Evolutionary conservation across 768 basidiomycete species (phyloP).

Genomic region (Phylloporus rhodoxanthus): DNA sequence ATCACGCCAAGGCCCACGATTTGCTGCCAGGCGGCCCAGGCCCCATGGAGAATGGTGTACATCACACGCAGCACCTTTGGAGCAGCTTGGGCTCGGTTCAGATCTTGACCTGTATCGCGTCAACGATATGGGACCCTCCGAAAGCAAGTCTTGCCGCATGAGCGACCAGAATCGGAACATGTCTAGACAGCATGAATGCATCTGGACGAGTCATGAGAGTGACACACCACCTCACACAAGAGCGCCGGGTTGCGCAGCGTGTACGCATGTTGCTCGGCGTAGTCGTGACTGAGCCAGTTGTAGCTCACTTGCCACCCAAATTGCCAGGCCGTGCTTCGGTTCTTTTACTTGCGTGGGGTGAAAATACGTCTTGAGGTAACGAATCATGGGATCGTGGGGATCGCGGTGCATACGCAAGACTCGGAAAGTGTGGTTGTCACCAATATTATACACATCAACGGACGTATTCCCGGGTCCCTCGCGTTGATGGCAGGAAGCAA

Average conservation of each 20-base stretch:
- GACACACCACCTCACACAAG: conserved; percentile 74
- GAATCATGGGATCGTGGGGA: conserved; percentile 81
- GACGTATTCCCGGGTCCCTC: conserved; percentile 56
- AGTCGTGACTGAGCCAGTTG: conserved; percentile 79
- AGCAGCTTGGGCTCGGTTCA: conserved; percentile 81
- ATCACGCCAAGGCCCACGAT: no score
- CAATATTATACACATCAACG: conserved; percentile 86
- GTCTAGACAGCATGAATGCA: conserved; percentile 39
- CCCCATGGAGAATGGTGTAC: conserved; percentile 79
- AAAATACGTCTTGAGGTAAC: conserved; percentile 69
- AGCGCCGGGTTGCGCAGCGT: conserved; percentile 81
- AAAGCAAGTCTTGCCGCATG: conserved; percentile 76
- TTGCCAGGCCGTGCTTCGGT: conserved; percentile 61
- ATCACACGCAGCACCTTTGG: conserved; percentile 86
- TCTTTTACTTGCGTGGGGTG: conserved; percentile 66
- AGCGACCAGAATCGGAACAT: conserved; percentile 86
- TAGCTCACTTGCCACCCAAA: conserved; percentile 73
- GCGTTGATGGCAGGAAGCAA: conserved; percentile 58
- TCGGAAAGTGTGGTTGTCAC: conserved; percentile 88
- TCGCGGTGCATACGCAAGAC: conserved; percentile 81
- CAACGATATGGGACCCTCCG: conserved; percentile 73
- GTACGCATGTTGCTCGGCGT: conserved; percentile 78
- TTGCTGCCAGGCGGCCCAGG: no score
- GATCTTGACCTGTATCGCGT: conserved; percentile 82
- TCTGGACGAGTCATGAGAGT: neutral